Evolutionary conservation across 2,329 filamentous ascomycete species (phyloP).

Genomic region (Microascus cirrosus): DNA sequence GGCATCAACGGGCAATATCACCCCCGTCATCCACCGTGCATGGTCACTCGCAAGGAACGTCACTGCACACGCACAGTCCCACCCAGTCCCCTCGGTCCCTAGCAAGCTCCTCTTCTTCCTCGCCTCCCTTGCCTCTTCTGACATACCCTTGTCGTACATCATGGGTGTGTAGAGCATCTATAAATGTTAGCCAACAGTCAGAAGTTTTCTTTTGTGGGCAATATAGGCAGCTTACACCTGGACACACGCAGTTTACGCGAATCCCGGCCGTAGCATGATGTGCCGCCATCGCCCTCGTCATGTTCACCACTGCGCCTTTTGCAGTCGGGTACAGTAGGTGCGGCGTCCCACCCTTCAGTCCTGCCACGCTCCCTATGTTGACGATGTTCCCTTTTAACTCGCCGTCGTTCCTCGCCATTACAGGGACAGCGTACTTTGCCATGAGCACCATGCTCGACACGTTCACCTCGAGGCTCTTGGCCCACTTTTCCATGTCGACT

Average conservation of each 20-base stretch:
- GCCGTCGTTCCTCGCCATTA: conserved; percentile 41
- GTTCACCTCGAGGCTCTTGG: conserved; percentile 46
- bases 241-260: conserved; percentile 37
- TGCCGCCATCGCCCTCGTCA: conserved; percentile 40
- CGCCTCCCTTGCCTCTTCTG: conserved; percentile 21
- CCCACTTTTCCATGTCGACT: conserved; percentile 48
- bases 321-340: conserved; percentile 33
- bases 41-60: conserved; percentile 26
- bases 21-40: conserved; percentile 31
- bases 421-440: conserved; percentile 48
- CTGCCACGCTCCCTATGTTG: conserved; percentile 53
- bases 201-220: no score
- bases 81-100: conserved; percentile 28
- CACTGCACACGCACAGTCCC: conserved; percentile 28
- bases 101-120: conserved; percentile 25
- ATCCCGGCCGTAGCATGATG: conserved; percentile 34
- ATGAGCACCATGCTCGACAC: conserved; percentile 56
- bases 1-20: conserved; percentile 27
- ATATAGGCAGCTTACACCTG: no score
- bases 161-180: conserved; percentile 36
- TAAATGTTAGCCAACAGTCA: background rate
- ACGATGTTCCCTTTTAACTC: conserved; percentile 39
- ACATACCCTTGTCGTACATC: conserved; percentile 28
- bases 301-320: conserved; percentile 36
- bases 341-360: conserved; percentile 31